Base-by-base conservation (phyloP, 345 rosid species). In the Moricandia arvensis region DNA sequence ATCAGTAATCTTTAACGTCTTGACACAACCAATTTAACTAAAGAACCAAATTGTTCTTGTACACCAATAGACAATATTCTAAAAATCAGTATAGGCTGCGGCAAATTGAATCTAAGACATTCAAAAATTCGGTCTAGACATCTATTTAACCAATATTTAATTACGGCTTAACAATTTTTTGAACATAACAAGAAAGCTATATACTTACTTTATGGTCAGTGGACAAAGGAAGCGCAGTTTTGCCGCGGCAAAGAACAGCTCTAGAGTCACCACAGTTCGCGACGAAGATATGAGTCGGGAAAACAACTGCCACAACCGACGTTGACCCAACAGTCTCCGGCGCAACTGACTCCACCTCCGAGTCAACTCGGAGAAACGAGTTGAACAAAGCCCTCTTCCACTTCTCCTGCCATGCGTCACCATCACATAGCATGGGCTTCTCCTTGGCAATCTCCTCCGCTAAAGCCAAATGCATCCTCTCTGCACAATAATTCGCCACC, bases 201-300 rank as follows among this genome's bases (percentile, higher is more conserved):
- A 66, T 65, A 47, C 81, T 79, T 83, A 93, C 96, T 72, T 89
- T 89, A 64, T 93, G 98, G 68, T 93, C 96, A 54, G 84, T 80
- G 3, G 98, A 90, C 67, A 93, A 78, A 0, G 98, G 90, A 9
- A 90, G 11, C 0, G 91, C 72, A 35, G 55, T 80, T 80, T 85
- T 89, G n/a, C 95, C 91, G 0, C 90, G 87, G 63, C 85, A 85
- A 16, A 93, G 84, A 72, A 90, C 91, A 29, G 93, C 96, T 85
- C 96, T 86, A 0, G 95, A 93, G 82, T 93, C 98, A 0, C 98
- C 98, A 43, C 94, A 89, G 49, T 90, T 93, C 4, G 91, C 90
- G 11, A 89, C 85, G 9, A 93, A 81, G 31, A 90, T 83, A 16
- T 83, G 88, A 12, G 88, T 79, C 1, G 87, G 79, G 64, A 86